Percentiles rank a stretch among this genome's conserved stretches.
Evolutionary conservation across 2,329 filamentous ascomycete species (phyloP).

Genomic region (Arachnomyces sp.): DNA sequence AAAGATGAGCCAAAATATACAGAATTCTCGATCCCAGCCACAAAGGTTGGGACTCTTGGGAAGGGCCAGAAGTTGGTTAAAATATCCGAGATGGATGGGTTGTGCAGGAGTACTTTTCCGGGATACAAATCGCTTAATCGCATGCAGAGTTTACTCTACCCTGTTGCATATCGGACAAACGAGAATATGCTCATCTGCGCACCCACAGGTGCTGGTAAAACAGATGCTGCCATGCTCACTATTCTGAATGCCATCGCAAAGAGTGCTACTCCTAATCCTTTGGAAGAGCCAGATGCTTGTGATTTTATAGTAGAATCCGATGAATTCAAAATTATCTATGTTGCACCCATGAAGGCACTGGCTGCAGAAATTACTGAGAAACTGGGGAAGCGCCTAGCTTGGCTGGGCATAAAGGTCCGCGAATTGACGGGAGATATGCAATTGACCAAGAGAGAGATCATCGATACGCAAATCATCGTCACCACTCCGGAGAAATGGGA

Average conservation of each 20-base stretch:
- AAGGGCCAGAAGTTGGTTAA: constrained; percentile 66
- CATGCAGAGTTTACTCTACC: constrained; percentile 96
- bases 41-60: constrained; percentile 66
- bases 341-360: constrained; percentile 97
- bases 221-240: constrained; percentile 94
- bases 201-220: constrained; percentile 97
- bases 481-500: constrained; percentile 99
- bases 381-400: constrained; percentile 80
- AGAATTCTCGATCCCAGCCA: constrained; percentile 79
- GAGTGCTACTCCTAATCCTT: constrained; percentile 71
- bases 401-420: constrained; percentile 85
- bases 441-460: constrained; percentile 89
- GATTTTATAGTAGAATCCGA: constrained; percentile 78
- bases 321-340: constrained; percentile 97
- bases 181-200: constrained; percentile 99
- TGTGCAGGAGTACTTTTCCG: constrained; percentile 86
- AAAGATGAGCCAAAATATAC: constrained; percentile 73
- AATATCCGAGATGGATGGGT: constrained; percentile 76
- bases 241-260: constrained; percentile 86
- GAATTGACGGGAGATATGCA: constrained; percentile 99
- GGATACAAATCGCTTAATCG: constrained; percentile 90
- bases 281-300: constrained; percentile 62
- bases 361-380: constrained; percentile 96
- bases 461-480: constrained; percentile 94
- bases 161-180: constrained; percentile 87